phyloP scores from a whole-genome alignment of 2,329 filamentous ascomycete genomes.

The Paecilomyces fulvus region DNA sequence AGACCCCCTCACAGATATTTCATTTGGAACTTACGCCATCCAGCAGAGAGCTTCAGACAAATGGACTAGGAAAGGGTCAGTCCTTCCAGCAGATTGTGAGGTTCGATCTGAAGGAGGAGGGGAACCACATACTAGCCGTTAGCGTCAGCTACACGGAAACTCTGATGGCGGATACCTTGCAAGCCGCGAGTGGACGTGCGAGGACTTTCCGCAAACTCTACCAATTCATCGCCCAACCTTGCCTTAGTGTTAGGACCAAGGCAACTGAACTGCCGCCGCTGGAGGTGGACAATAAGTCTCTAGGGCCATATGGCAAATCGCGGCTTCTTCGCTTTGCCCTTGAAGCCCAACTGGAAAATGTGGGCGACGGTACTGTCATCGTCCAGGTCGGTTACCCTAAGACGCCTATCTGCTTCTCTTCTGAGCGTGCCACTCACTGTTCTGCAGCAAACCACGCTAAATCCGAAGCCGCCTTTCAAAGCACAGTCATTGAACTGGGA shows the following conservation, averaged over 20 bases:
- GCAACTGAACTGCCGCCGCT: slow-evolving; percentile 54
- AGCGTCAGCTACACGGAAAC: slow-evolving; percentile 93
- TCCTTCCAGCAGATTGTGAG: slow-evolving; percentile 74
- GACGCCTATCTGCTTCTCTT: background rate
- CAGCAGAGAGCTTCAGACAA: slow-evolving; percentile 39
- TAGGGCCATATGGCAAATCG: slow-evolving; percentile 37
- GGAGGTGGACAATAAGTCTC: slow-evolving; percentile 36
- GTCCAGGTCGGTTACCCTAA: slow-evolving; percentile 50
- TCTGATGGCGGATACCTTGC: slow-evolving; percentile 38
- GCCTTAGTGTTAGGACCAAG: slow-evolving; percentile 85
- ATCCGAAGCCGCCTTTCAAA: slow-evolving; percentile 45
- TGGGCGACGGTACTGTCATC: slow-evolving; percentile 72
- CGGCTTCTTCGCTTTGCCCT: slow-evolving; percentile 56
- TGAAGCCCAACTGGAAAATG: slow-evolving; percentile 93
- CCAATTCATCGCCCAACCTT: slow-evolving; percentile 88
- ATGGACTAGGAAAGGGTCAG: slow-evolving; percentile 39
- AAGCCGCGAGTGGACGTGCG: slow-evolving; percentile 52
- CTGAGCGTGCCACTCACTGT: slow-evolving; percentile 3
- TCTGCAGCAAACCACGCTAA: slow-evolving; percentile 38
- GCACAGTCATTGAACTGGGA: slow-evolving; percentile 50
- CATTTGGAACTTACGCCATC: slow-evolving; percentile 47
- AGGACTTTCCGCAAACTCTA: slow-evolving; percentile 92
- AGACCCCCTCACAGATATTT: slow-evolving; percentile 71
- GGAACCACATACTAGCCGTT: slow-evolving; percentile 85
- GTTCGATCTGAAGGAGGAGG: slow-evolving; percentile 88